Conservation (phyloP, 2,329 filamentous ascomycete genomes). For the Fusarium fujikuroi region DNA sequence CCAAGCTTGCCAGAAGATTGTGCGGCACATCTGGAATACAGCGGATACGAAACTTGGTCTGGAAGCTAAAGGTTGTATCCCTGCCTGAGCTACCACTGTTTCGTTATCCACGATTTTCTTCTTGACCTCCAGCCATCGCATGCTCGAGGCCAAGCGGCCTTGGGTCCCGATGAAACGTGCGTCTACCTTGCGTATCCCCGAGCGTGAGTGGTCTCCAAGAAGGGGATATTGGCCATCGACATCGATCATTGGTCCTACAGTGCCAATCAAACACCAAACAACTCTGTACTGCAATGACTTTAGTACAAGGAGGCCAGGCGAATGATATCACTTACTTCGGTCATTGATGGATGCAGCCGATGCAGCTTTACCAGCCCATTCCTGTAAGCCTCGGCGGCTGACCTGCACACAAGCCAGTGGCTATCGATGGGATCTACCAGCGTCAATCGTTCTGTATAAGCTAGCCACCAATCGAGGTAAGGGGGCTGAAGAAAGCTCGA, state of each 20-base stretch:
- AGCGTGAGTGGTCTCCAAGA: not conserved
- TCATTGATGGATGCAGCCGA: not conserved
- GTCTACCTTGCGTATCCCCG: not conserved
- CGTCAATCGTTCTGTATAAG: too few relatives aligned
- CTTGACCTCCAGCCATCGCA: not conserved
- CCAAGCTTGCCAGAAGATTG: not conserved
- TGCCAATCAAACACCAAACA: not conserved
- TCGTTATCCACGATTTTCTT: not conserved
- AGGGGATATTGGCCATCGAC: not conserved
- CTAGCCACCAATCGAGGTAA: not conserved
- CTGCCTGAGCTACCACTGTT: fast-evolving
- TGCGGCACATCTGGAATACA: not conserved
- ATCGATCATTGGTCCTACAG: not conserved
- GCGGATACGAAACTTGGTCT: fast-evolving
- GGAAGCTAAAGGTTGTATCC: not conserved
- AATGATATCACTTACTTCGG: not conserved
- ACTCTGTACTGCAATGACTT: not conserved
- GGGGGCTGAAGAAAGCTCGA: not conserved
- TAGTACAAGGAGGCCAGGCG: fast-evolving
- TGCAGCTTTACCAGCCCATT: not conserved
- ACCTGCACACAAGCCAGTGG: not conserved
- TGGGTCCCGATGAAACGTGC: not conserved
- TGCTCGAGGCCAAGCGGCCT: not conserved
- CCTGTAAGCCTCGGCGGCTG: not conserved
- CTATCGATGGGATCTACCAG: not conserved